Conservation (phyloP, 1,284 basidiomycete species). For the Microbotryum silenes-acaulis region DNA sequence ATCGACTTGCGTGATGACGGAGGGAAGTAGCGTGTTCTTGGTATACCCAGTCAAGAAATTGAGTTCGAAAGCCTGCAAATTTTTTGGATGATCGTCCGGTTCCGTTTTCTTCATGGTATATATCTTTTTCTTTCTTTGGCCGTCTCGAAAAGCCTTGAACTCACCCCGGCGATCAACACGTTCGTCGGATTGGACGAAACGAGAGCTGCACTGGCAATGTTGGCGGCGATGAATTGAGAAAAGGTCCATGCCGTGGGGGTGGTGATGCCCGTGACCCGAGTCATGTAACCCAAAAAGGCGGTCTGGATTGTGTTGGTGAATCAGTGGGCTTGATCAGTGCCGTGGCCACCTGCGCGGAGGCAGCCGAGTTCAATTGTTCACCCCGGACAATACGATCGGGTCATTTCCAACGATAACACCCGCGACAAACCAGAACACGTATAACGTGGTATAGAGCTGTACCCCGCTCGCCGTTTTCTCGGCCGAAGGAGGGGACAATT, state of each 20-base stretch:
- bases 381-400: constrained; percentile 41
- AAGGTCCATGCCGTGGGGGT: constrained; percentile 52
- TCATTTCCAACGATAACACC: constrained; percentile 78
- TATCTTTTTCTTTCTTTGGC: neutral
- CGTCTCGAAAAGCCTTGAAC: neutral
- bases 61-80: constrained; percentile 31
- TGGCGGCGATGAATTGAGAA: constrained; percentile 64
- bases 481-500: constrained; percentile 12
- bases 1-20: constrained; percentile 51
- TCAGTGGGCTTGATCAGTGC: neutral
- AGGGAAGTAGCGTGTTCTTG: constrained; percentile 31
- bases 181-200: constrained; percentile 42
- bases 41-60: constrained; percentile 36
- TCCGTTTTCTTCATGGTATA: neutral
- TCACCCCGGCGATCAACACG: constrained; percentile 39
- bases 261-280: constrained; percentile 56
- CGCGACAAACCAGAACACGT: constrained; percentile 65
- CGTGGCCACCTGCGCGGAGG: no score
- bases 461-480: constrained; percentile 42
- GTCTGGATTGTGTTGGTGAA: constrained; percentile 44
- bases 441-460: constrained; percentile 68
- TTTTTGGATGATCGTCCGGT: neutral
- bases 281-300: constrained; percentile 78
- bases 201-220: constrained; percentile 53
- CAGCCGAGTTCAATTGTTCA: neutral